Conservation (phyloP, 2,329 filamentous ascomycete genomes). For the Nectriaceae sp. region DNA sequence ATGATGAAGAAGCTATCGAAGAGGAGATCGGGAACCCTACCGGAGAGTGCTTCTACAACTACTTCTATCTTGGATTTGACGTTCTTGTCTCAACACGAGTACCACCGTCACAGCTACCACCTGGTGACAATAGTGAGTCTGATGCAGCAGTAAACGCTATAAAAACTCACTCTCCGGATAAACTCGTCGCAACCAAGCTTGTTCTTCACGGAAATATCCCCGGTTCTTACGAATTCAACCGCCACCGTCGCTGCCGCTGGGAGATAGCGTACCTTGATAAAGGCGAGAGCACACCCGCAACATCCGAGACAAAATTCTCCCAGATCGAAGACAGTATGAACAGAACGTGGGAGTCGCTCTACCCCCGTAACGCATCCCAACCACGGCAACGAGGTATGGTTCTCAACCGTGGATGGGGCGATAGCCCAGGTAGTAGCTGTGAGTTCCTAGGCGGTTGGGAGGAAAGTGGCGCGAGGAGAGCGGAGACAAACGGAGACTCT, state of each 20-base stretch:
- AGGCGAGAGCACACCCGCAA: slow-evolving; percentile 48
- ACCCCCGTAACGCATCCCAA: slow-evolving; percentile 54
- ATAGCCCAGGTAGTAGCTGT: slow-evolving; percentile 86
- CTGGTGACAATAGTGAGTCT: slow-evolving; percentile 22
- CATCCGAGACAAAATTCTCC: slow-evolving; percentile 78
- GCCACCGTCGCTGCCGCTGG: slow-evolving; percentile 89
- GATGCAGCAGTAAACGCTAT: slow-evolving; percentile 33
- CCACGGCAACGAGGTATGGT: slow-evolving; percentile 75
- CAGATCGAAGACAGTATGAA: slow-evolving; percentile 70
- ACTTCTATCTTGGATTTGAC: slow-evolving; percentile 95
- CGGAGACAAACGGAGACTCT: slow-evolving; percentile 57
- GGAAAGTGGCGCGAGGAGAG: slow-evolving; percentile 62
- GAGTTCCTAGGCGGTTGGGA: slow-evolving; percentile 87
- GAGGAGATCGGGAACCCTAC: slow-evolving; percentile 58
- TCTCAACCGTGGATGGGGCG: slow-evolving; percentile 86
- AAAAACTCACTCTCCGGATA: slow-evolving; percentile 53
- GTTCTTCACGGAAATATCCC: slow-evolving; percentile 93
- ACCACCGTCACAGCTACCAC: slow-evolving; percentile 63
- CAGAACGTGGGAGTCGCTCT: slow-evolving; percentile 68
- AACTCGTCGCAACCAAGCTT: slow-evolving; percentile 86
- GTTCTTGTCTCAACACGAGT: slow-evolving; percentile 82
- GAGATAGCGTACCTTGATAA: slow-evolving; percentile 63
- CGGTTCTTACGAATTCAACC: slow-evolving; percentile 94
- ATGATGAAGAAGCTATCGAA: slow-evolving; percentile 58
- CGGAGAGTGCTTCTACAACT: slow-evolving; percentile 91